Evolutionary conservation across 371 early-diverging fungal genomes (phyloP).

Genomic region (Racocetra persica): DNA sequence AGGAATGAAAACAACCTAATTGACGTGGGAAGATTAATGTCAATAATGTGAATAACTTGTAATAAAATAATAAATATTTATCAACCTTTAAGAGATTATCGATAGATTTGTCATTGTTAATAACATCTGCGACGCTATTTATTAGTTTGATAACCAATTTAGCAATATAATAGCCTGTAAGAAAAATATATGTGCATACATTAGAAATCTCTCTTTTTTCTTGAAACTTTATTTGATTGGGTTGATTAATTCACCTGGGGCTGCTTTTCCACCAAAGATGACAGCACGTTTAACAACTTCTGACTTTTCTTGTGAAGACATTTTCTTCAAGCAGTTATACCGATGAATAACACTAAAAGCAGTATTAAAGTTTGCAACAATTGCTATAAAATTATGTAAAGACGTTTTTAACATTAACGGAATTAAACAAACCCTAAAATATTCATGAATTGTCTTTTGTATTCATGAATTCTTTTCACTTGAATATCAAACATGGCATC

Average conservation of each 20-base stretch:
- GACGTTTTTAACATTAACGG: not conserved
- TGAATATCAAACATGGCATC: slow-evolving; percentile 92
- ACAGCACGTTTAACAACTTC: slow-evolving; percentile 80
- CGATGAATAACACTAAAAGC: slow-evolving; percentile 80
- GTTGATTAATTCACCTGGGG: slow-evolving; percentile 57
- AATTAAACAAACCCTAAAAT: slow-evolving; percentile 62
- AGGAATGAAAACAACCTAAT: slow-evolving; percentile 85
- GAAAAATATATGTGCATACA: not conserved
- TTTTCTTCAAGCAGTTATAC: slow-evolving; percentile 77
- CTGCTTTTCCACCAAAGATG: slow-evolving; percentile 85
- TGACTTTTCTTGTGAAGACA: slow-evolving; percentile 67
- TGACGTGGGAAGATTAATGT: not conserved
- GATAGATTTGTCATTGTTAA: slow-evolving; percentile 82
- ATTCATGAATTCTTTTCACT: slow-evolving; percentile 96
- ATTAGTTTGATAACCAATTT: slow-evolving; percentile 96
- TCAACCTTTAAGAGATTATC: slow-evolving; percentile 73
- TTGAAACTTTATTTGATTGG: not conserved
- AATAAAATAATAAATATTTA: not conserved
- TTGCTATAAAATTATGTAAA: too few species aligned
- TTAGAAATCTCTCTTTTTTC: not conserved
- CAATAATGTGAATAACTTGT: not conserved
- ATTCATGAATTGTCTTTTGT: slow-evolving; percentile 97
- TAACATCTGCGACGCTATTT: slow-evolving; percentile 83
- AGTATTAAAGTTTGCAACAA: too few species aligned
- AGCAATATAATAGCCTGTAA: slow-evolving; percentile 89